Evolutionary conservation across 2,329 filamentous ascomycete species (phyloP), one percentile per base, ranked within the genome.

Genomic region (Aplosporella prunicola): DNA sequence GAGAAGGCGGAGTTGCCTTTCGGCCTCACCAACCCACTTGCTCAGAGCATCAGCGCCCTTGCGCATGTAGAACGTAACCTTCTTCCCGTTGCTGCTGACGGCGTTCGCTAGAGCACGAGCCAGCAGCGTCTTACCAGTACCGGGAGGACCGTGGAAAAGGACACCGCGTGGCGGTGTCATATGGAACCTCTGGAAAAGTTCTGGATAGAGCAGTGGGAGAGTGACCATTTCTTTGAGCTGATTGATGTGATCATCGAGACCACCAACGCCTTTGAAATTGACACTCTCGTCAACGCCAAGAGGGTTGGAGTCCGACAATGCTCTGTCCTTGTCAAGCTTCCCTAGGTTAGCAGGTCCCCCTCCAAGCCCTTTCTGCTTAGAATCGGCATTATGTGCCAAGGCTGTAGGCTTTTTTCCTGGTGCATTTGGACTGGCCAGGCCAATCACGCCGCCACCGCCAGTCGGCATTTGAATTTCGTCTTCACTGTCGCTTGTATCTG

Each of bases 191-290:
- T 80, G 72, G 59, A 96, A 98, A 27, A 96, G 78, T 58, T 98
- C 91, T 0, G 91, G 91, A 53, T 98, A 98, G 5, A 96, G 73
- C 14, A 98, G 67, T 2, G 91, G 91, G 43, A 98, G 72, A 47
- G 89, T 83, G 13, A 98, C 89, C 91, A 98, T 98, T 63, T 98
- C 91, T 61, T 98, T 96, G 44, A 98, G 71, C 59, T 95, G 86
- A 55, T 95, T 87, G 55, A 98, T 95, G 55, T 96, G 89, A 23
- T 85, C 81, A 56, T 93, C 80, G 29, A 98, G 66, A 26, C 91
- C 91, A 53, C 91, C 91, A 39, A 98, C 88, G 47, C 88, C 85
- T 58, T 84, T 89, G 57, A 98, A 95, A 54, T 88, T 88, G 44
- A 98, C 86, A 51, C 78, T 89, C 53, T 89, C 68, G 54, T 96